Conservation (phyloP, 208 protist species). For the Trypanosoma brucei region DNA sequence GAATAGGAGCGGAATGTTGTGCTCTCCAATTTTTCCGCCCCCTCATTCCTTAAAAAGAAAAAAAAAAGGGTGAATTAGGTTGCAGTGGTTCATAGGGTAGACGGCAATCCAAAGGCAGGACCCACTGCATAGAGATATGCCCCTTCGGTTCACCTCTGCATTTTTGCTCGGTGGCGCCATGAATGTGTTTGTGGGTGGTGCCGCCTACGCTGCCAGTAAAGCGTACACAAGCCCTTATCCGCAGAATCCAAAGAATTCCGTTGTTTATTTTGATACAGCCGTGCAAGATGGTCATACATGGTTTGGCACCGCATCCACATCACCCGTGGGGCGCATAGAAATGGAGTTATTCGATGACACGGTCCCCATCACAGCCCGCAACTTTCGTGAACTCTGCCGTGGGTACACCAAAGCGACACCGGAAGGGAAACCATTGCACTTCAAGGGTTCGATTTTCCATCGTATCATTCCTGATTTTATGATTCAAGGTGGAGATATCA, state of each 20-base stretch:
- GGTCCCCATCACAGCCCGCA: conserved; percentile 90
- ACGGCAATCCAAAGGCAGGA: too few relatives aligned
- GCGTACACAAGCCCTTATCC: conserved; percentile 57
- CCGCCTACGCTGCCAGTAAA: conserved; percentile 23
- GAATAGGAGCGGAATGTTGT: too few relatives aligned
- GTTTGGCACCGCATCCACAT: conserved; percentile 33
- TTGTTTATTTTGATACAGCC: conserved; percentile 83
- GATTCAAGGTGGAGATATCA: conserved; percentile 95
- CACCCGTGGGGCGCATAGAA: conserved; percentile 86
- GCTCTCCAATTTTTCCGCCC: too few relatives aligned
- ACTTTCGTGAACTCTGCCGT: conserved; percentile 84
- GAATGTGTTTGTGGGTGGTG: conserved; percentile 20
- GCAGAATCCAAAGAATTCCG: conserved; percentile 60
- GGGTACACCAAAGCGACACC: conserved; percentile 42
- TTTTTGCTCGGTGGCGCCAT: conserved; percentile 35
- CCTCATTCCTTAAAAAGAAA: too few relatives aligned
- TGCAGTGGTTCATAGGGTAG: too few relatives aligned
- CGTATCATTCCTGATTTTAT: conserved; percentile 95
- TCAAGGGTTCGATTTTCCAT: conserved; percentile 92
- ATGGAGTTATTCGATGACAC: conserved; percentile 93
- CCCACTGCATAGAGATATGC: conserved; percentile 21
- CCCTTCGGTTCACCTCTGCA: conserved; percentile 42
- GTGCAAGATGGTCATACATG: conserved; percentile 37
- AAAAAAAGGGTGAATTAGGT: too few relatives aligned
- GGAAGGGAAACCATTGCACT: conserved; percentile 86